Conservation (phyloP, 1,284 basidiomycete species). For the Trichosporon ovoides region DNA sequence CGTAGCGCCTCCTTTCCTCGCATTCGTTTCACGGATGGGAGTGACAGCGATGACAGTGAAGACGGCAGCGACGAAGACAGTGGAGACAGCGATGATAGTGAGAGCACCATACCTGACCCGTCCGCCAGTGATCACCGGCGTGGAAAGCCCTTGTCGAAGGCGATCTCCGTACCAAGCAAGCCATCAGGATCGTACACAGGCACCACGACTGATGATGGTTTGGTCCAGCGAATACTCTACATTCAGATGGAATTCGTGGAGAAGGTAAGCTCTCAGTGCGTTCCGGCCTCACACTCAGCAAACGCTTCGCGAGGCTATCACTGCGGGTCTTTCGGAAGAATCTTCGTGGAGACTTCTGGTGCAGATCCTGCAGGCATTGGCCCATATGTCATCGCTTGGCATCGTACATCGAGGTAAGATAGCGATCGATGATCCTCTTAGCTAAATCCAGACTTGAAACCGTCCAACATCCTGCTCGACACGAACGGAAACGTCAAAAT, state of each 20-base stretch:
- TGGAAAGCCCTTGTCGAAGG: neutral
- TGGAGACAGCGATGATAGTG: slow-evolving; percentile 26
- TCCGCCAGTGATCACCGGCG: slow-evolving; percentile 23
- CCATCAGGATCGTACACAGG: slow-evolving; percentile 22
- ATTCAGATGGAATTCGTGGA: slow-evolving; percentile 50
- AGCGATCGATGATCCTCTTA: neutral
- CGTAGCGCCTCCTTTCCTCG: slow-evolving; percentile 44
- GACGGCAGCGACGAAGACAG: slow-evolving; percentile 20
- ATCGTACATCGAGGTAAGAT: slow-evolving; percentile 69
- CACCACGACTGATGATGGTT: slow-evolving; percentile 31
- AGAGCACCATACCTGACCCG: slow-evolving; percentile 32
- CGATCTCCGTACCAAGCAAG: slow-evolving; percentile 18
- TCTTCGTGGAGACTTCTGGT: slow-evolving; percentile 86
- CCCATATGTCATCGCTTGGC: slow-evolving; percentile 80
- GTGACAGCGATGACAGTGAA: slow-evolving; percentile 38
- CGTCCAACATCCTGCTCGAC: slow-evolving; percentile 87
- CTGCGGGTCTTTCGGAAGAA: slow-evolving; percentile 71
- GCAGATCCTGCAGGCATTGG: slow-evolving; percentile 87
- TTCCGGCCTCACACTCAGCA: slow-evolving; percentile 20
- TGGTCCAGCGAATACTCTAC: slow-evolving; percentile 43
- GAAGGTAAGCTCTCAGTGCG: slow-evolving; percentile 29
- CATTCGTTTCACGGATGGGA: slow-evolving; percentile 42
- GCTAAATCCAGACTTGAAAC: slow-evolving; percentile 64
- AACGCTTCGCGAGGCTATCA: slow-evolving; percentile 59
- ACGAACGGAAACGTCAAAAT: slow-evolving; percentile 87